These are phyloP conservation scores for Phytophthora cryptogea DNA, from an alignment of 352 stramenopile genomes.

Conservation along the genomic window DNA sequence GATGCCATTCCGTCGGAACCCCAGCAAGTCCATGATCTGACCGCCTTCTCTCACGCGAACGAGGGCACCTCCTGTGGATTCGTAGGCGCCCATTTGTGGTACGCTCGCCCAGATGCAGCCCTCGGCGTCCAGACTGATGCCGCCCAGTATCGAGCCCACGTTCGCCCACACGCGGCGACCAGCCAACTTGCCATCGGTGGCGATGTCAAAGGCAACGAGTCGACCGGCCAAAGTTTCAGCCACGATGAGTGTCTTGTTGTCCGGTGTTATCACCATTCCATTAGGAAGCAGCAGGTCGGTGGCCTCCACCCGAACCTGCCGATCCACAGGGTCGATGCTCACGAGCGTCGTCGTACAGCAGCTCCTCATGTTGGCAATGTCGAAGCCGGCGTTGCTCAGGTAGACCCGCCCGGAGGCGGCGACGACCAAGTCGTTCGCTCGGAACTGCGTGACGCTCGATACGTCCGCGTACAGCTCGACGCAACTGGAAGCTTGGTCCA, in stretches of 20 bases:
- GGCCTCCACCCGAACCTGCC: conserved; percentile 52
- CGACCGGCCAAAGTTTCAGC: conserved; percentile 49
- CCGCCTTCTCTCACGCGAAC: conserved; percentile 60
- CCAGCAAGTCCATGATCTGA: conserved; percentile 52
- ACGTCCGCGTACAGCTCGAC: conserved; percentile 59
- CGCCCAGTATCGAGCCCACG: conserved; percentile 48
- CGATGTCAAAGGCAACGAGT: conserved; percentile 64
- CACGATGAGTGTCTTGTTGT: conserved; percentile 70
- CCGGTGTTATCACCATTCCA: conserved; percentile 59
- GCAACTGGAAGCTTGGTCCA: conserved; percentile 35
- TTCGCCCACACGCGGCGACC: conserved; percentile 62
- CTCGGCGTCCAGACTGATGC: conserved; percentile 66
- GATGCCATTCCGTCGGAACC: conserved; percentile 61
- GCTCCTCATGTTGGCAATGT: conserved; percentile 35
- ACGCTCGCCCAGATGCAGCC: conserved; percentile 67
- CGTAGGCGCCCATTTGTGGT: conserved; percentile 53
- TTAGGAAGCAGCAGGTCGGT: conserved; percentile 66
- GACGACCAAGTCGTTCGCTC: conserved; percentile 66
- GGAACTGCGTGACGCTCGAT: conserved; percentile 47
- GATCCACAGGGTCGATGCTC: conserved; percentile 46
- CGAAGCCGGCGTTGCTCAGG: conserved; percentile 71
- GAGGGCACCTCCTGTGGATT: conserved; percentile 42
- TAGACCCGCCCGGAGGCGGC: conserved; percentile 43
- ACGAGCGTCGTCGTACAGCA: conserved; percentile 59
- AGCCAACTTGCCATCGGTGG: conserved; percentile 40